These are phyloP conservation scores for Penicillium rolfsii DNA, from an alignment of 2,329 filamentous ascomycete species.

Conservation along the genomic window DNA sequence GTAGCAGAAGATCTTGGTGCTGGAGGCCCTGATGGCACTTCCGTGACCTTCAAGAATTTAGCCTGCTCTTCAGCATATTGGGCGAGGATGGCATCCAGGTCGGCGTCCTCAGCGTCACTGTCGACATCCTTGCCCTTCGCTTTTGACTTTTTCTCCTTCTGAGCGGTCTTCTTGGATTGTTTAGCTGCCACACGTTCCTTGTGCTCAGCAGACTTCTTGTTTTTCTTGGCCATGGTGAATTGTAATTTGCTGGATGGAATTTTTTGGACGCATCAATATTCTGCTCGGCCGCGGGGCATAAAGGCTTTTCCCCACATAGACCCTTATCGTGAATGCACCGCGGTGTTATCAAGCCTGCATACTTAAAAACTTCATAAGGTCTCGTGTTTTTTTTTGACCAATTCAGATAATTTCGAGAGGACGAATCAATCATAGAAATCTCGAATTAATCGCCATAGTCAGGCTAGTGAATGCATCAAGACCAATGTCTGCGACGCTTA, in stretches of 20 bases:
- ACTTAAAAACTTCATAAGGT: background rate
- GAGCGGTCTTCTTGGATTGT: slow-evolving; percentile 78
- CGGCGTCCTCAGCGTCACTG: slow-evolving; percentile 88
- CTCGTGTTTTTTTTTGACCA: too few relatives aligned
- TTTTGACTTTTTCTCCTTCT: slow-evolving; percentile 79
- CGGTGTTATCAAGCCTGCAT: background rate
- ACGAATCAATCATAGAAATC: background rate
- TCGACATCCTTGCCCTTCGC: slow-evolving; percentile 69
- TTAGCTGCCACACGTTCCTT: slow-evolving; percentile 67
- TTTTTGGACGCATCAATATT: slow-evolving; percentile 15
- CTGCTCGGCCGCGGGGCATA: slow-evolving; percentile 26
- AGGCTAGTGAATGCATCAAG: background rate
- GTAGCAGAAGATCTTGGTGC: slow-evolving; percentile 78
- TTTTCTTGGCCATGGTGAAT: slow-evolving; percentile 55
- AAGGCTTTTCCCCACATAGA: slow-evolving; percentile 28
- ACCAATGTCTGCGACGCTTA: background rate
- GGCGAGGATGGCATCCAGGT: slow-evolving; percentile 89
- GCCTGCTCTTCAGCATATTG: slow-evolving; percentile 93
- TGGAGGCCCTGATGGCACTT: slow-evolving; percentile 72
- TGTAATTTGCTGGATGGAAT: slow-evolving; percentile 10
- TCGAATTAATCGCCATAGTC: background rate
- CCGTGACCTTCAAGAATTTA: slow-evolving; percentile 90
- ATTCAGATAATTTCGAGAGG: background rate
- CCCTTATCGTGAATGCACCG: slow-evolving; percentile 1
- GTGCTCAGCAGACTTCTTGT: slow-evolving; percentile 61